Percentiles rank a stretch among this genome's conserved stretches.
Conservation (phyloP, 805 yeast species). For the Yarrowia hollandica region DNA sequence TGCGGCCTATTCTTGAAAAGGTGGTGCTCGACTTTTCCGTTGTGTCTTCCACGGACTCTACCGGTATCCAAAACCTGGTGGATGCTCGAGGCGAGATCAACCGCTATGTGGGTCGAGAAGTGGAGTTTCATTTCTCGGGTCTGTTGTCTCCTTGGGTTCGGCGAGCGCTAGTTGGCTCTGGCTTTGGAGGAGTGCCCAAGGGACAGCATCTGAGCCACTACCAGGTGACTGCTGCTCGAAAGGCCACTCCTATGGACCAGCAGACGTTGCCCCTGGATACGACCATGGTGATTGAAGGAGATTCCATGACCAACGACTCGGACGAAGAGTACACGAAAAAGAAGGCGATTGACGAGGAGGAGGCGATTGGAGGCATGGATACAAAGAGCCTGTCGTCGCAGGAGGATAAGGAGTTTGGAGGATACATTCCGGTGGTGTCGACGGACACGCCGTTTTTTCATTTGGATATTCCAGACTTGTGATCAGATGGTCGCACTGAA, state of each 20-base stretch:
- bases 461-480: conserved; percentile 62
- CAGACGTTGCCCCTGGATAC: conserved; percentile 2
- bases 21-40: conserved; percentile 80
- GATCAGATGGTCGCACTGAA: not conserved
- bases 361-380: conserved; percentile 20
- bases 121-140: conserved; percentile 88
- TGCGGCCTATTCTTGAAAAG: conserved; percentile 66
- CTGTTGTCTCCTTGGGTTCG: conserved; percentile 84
- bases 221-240: conserved; percentile 7
- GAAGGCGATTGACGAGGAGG: conserved; percentile 33
- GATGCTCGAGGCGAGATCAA: conserved; percentile 74
- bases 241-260: not conserved
- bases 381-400: conserved; percentile 25
- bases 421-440: conserved; percentile 55
- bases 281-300: conserved; percentile 25
- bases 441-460: conserved; percentile 78
- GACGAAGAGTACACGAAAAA: conserved; percentile 21
- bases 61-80: conserved; percentile 73
- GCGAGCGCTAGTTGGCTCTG: conserved; percentile 69
- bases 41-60: conserved; percentile 73
- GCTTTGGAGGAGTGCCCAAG: conserved; percentile 59
- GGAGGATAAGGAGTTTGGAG: conserved; percentile 42
- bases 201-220: conserved; percentile 14
- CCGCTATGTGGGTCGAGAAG: conserved; percentile 74
- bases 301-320: conserved; percentile 5